Conservation (phyloP, 768 basidiomycete species). For the Punctularia strigosozonata region DNA sequence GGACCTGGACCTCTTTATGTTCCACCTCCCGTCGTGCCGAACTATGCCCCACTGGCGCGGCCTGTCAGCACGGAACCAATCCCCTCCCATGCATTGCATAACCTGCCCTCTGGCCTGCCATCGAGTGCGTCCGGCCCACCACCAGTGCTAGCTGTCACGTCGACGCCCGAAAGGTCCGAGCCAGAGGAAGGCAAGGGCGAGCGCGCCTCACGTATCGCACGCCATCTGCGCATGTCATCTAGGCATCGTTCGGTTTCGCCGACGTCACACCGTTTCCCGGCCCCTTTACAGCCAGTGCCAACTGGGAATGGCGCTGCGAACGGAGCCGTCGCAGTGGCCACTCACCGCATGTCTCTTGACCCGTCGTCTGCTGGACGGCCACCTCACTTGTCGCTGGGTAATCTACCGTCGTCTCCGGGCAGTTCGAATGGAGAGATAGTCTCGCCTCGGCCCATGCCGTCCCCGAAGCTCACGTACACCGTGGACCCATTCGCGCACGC, state of each 20-base stretch:
- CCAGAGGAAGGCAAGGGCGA: slow-evolving; percentile 51
- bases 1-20: slow-evolving; percentile 21
- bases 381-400: slow-evolving; percentile 4
- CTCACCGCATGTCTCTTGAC: too few species aligned
- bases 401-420: slow-evolving; percentile 16
- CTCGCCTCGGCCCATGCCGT: slow-evolving; percentile 60
- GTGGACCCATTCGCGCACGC: slow-evolving; percentile 25
- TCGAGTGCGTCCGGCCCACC: slow-evolving; percentile 16
- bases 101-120: slow-evolving; percentile 25
- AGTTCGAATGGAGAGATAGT: too few species aligned
- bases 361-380: too few species aligned
- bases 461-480: slow-evolving; percentile 48
- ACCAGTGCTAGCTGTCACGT: slow-evolving; percentile 17
- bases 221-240: slow-evolving; percentile 44
- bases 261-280: slow-evolving; percentile 40
- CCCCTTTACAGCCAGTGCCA: slow-evolving; percentile 16
- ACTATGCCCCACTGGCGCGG: slow-evolving; percentile 22
- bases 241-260: slow-evolving; percentile 54
- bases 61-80: slow-evolving; percentile 40
- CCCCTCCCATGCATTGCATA: slow-evolving; percentile 19
- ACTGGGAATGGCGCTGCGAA: too few species aligned
- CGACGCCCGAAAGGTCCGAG: slow-evolving; percentile 14
- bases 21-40: slow-evolving; percentile 17
- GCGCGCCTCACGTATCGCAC: slow-evolving; percentile 43
- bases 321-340: too few species aligned